Base-by-base conservation (phyloP, 345 rosid species). In the Laguncularia racemosa region DNA sequence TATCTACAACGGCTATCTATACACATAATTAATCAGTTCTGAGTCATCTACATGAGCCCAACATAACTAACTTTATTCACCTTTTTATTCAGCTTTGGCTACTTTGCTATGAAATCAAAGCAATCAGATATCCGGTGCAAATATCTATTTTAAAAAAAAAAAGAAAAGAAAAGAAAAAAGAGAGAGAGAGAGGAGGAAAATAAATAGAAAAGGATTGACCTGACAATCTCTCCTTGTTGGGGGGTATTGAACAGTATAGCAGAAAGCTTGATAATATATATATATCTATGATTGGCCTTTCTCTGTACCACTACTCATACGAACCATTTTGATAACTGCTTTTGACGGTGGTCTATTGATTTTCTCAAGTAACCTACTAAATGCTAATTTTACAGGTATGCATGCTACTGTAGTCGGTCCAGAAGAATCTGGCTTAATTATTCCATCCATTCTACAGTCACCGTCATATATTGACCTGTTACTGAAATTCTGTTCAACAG, bases 281-380 rank as follows among this genome's bases (percentile, higher is more conserved):
- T 23, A 50, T 23, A 59, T 51, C 76, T 79, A 78, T 38, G 70
- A 73, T 13, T 59, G 56, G 68, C 69, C 70, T 66, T 72, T 61
- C 64, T 71, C 75, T 26, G 75, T 67, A 67, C 68, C 82, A 63
- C 73, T 70, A 67, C 56, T 62, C 43, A 60, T 57, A 46, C 68
- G 63, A 52, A 69, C 57, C 72, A 57, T 58, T 76, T 85, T 77
- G 58, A 63, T 55, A 20, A 72, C 72, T 64, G 81, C 79, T 72
- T 77, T 82, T 62, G 89, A 84, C 43, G 95, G 96, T 14, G 92
- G 96, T 72, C 96, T 87, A 63, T 95, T 90, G 69, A 95, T 95
- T 84, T 95, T 95, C 89, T 90, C 99, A 16, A 90, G 96, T 77
- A 95, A 78, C 83, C 99, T 81, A 73, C 97, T 90, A 73, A 81